Evolutionary conservation across 139 green algal genomes (phyloP), one percentile per base, ranked within the genome.

Genomic region (Tetradesmus lagerheimii): DNA sequence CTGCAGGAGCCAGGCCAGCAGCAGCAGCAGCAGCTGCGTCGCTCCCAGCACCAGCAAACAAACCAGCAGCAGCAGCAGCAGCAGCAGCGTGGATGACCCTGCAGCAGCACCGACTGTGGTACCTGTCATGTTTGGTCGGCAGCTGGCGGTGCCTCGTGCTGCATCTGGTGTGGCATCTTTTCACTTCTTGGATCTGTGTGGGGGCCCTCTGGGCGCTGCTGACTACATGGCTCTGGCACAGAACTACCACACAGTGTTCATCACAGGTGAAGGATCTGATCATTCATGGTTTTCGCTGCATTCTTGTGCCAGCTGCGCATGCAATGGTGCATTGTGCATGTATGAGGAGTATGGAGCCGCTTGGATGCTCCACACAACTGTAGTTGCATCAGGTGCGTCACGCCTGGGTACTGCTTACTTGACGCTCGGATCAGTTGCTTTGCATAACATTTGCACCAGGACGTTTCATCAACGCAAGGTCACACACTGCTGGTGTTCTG

Each of bases 161-260:
- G 92, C 83, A 31, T 88, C 85, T 11, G 93, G 94, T 12, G 94
- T 91, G 4, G 96, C 96, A 0, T 92, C 92, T 31, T 92, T 92
- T 76, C 31, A 87, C 16, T 96, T 97, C 89, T 47, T 80, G 5
- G 94, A 97, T 79, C 93, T 98, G 80, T 98, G 96, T 67, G 93
- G 66, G 0, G 29, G 62, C 3, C 80, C 91, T 5, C 87, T 96
- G 35, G 97, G 97, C 1, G 86, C 95, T 34, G 93, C 97, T 2
- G 97, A 99, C 93, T 99, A 97, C 90, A 93, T 98, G 34, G 97
- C 97, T 1, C n/a, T 99, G 0, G 90, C 91, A 3, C 75, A 90
- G 5, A 15, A 75, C 29, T 98, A 95, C 92, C 94, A 98, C 92
- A 97, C 95, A 0, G 83, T 99, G 0, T 95, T 98, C 80, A 53